Conservation (phyloP, 2,329 filamentous ascomycete species). For the Hypoxylon sp. region DNA sequence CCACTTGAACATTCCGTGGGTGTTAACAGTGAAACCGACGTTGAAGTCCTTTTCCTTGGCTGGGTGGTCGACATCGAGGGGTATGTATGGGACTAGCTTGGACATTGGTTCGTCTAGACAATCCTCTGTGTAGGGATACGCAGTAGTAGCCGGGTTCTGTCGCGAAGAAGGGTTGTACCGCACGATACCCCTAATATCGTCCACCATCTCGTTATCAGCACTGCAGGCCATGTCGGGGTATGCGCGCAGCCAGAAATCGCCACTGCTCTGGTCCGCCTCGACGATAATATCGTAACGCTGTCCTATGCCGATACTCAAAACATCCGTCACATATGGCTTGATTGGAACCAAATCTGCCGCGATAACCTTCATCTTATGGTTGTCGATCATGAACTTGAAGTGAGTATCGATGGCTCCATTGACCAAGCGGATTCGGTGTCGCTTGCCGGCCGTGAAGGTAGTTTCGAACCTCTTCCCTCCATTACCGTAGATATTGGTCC, state of each 20-base stretch:
- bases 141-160: conserved; percentile 37
- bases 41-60: conserved; percentile 51
- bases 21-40: conserved; percentile 49
- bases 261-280: conserved; percentile 56
- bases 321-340: conserved; percentile 65
- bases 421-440: conserved; percentile 63
- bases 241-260: conserved; percentile 66
- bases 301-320: conserved; percentile 55
- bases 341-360: conserved; percentile 70
- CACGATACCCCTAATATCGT: conserved; percentile 66
- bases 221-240: conserved; percentile 61
- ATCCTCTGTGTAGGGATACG: conserved; percentile 39
- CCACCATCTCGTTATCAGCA: conserved; percentile 55
- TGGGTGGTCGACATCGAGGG: conserved; percentile 53
- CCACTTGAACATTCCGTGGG: conserved; percentile 62
- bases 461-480: conserved; percentile 45
- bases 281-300: conserved; percentile 65
- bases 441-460: conserved; percentile 58
- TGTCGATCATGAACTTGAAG: conserved; percentile 66
- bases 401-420: conserved; percentile 60
- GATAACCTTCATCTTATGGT: conserved; percentile 70
- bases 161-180: conserved; percentile 56
- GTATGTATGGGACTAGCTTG: conserved; percentile 57
- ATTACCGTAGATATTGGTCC: conserved; percentile 52
- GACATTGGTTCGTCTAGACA: conserved; percentile 57